Evolutionary conservation across 1,284 basidiomycete genomes (phyloP), one percentile per base, ranked within the genome.

Genomic region (Trametes versicolor): DNA sequence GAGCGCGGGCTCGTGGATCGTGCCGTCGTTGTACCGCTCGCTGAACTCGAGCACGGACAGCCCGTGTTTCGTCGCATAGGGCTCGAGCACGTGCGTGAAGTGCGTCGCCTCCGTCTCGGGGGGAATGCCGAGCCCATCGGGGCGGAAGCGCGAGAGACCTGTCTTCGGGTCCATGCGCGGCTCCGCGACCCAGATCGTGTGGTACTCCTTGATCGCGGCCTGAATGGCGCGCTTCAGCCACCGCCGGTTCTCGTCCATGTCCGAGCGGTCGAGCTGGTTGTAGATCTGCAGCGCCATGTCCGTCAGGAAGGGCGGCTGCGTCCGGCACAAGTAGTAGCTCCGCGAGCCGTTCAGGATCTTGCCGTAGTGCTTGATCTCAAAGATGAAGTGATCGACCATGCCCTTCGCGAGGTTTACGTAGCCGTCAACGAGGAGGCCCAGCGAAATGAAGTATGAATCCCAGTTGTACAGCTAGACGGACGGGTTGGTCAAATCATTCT

Each of bases 201-300:
- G 96, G 78, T 99, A 99, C 77, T 99, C 97, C 79, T 99, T 98
- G 83, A 99, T 97, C 32, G 97, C 96, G 4, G 97, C 95, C 75
- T 93, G 92, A 66, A 99, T 98, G 2, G 96, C 97, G 23, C 92
- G 90, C 78, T 96, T 97, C 58, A 99, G 86, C 96, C 97, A 99
- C 54, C 83, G 82, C 53, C 93, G 93, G 82, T 98, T 98, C 63
- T 88, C 88, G 39, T 89, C 88, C 66, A 91, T 82, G 70, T 97
- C 91, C 4, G 89, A 90, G 32, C 93, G 91, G 74, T 98, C 95
- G 61, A 98, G 88, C 75, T 97, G 95, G 74, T 97, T 96, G 82
- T 95, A 99, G 76, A 99, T 97, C 78, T 99, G 98, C 37, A 99
- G 85, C 0, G 97, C 96, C 90, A 99, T 95, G 79, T 99, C 98